phyloP scores from a whole-genome alignment of 2,329 filamentous ascomycete genomes.

The Fusarium caatingaense region DNA sequence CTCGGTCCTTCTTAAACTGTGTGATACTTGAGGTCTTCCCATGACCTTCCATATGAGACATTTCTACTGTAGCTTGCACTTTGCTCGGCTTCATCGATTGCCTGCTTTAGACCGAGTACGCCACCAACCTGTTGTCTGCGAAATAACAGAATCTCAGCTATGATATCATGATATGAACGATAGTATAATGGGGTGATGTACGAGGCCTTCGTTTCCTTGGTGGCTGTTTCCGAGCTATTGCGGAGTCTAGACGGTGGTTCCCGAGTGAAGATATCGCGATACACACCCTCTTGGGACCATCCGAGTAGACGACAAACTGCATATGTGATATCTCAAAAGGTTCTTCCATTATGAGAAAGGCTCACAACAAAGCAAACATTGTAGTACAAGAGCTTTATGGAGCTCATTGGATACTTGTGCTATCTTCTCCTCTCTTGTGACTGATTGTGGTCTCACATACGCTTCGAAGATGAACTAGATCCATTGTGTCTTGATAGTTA shows the following conservation, averaged over 20 bases:
- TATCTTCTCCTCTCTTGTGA: neutral
- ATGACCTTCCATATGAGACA: neutral
- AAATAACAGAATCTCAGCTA: neutral
- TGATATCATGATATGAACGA: neutral
- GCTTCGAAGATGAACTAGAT: neutral
- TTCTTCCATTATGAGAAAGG: neutral
- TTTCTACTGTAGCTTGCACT: neutral
- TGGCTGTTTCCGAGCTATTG: neutral
- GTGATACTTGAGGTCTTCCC: neutral
- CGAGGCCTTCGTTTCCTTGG: too few relatives aligned
- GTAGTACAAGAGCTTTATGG: neutral
- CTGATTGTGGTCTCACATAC: neutral
- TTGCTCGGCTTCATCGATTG: neutral
- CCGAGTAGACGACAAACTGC: neutral
- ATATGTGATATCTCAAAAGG: slow-evolving; percentile 1
- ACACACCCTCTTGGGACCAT: slow-evolving; percentile 4
- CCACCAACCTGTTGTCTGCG: slow-evolving; percentile 11
- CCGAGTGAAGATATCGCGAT: slow-evolving; percentile 1
- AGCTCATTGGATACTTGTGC: slow-evolving; percentile 3
- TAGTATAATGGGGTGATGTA: neutral
- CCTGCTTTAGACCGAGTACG: neutral
- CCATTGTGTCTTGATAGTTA: neutral
- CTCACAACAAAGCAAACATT: neutral
- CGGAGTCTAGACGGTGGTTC: neutral
- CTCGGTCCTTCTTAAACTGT: neutral